These are phyloP conservation scores for Orbilia quercus DNA, from an alignment of 2,329 filamentous ascomycete species.

Conservation along the genomic window DNA sequence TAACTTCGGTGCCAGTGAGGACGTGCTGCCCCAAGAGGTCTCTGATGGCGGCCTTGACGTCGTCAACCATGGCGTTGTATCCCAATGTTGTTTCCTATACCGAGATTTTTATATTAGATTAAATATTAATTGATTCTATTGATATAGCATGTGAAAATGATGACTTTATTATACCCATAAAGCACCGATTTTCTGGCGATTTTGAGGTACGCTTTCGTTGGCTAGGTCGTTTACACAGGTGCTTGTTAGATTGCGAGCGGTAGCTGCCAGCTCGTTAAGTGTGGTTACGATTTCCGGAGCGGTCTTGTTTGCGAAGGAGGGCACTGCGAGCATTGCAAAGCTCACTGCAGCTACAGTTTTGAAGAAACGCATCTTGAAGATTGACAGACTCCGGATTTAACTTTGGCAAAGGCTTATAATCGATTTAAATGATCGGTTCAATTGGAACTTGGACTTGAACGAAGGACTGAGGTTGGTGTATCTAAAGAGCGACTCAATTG, in stretches of 20 bases:
- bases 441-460: no score
- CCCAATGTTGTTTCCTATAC: not conserved
- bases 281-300: not conserved
- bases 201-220: not conserved
- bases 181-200: not conserved
- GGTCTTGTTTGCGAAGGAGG: not conserved
- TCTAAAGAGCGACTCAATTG: no score
- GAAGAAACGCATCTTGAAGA: not conserved
- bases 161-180: not conserved
- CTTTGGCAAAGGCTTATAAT: no score
- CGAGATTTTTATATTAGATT: not conserved
- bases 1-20: not conserved
- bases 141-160: not conserved
- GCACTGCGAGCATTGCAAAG: not conserved
- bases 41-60: not conserved
- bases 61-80: not conserved
- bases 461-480: no score
- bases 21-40: not conserved
- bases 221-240: not conserved
- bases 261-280: not conserved
- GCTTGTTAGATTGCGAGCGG: not conserved
- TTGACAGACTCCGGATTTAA: not conserved
- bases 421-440: no score
- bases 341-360: not conserved
- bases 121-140: no score